Evolutionary conservation across 192 early-diverging fungal species (phyloP).

Genomic region (Backusella sp.): DNA sequence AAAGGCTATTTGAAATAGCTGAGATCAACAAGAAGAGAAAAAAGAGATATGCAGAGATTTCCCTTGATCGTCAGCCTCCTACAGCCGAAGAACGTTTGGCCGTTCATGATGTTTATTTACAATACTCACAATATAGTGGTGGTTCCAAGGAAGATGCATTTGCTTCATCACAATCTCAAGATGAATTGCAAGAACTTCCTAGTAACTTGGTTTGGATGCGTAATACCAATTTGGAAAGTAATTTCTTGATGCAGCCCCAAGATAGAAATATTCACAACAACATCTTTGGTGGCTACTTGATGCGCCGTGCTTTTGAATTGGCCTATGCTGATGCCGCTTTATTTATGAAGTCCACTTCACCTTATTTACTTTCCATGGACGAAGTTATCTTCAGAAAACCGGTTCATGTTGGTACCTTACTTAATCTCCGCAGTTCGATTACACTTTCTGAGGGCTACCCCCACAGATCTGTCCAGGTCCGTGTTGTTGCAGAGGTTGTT

Average conservation of each 20-base stretch:
- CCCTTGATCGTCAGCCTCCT: slow-evolving; percentile 71
- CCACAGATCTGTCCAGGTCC: slow-evolving; percentile 58
- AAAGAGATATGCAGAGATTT: slow-evolving; percentile 33
- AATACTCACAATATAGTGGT: slow-evolving; percentile 63
- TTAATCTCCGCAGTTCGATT: slow-evolving; percentile 75
- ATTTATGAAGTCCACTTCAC: slow-evolving; percentile 57
- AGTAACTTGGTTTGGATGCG: slow-evolving; percentile 31
- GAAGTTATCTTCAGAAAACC: slow-evolving; percentile 81
- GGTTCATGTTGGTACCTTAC: slow-evolving; percentile 78
- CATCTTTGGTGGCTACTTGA: slow-evolving; percentile 71
- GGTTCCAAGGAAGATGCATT: background rate
- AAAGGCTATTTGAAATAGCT: slow-evolving; percentile 68
- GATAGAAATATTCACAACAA: slow-evolving; percentile 83
- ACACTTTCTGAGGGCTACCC: slow-evolving; percentile 68
- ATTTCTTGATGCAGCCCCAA: slow-evolving; percentile 70
- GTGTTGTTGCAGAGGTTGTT: slow-evolving; percentile 76
- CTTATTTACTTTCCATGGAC: slow-evolving; percentile 65
- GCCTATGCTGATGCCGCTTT: slow-evolving; percentile 75
- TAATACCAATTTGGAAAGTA: slow-evolving; percentile 26
- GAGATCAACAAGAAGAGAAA: slow-evolving; percentile 59
- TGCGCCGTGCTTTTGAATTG: slow-evolving; percentile 85
- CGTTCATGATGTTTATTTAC: slow-evolving; percentile 77
- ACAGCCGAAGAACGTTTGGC: slow-evolving; percentile 73
- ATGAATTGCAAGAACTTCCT: slow-evolving; percentile 14
- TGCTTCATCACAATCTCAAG: slow-evolving; percentile 17